phyloP scores from a whole-genome alignment of 2,329 filamentous ascomycete genomes.

The Fusarium sp. region DNA sequence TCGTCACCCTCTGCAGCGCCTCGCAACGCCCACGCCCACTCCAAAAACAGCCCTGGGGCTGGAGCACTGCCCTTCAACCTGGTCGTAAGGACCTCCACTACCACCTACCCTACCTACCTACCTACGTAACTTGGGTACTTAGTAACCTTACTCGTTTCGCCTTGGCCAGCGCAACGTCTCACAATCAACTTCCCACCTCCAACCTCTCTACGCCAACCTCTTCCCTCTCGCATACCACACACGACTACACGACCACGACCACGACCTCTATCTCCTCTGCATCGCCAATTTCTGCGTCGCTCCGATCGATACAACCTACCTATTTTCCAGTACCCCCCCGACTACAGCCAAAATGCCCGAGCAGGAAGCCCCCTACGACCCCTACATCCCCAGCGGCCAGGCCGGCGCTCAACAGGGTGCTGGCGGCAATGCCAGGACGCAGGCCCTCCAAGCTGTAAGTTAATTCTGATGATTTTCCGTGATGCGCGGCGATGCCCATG shows the following conservation, averaged over 20 bases:
- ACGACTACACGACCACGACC: slow-evolving; percentile 28
- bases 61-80: slow-evolving; percentile 29
- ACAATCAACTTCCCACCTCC: slow-evolving; percentile 44
- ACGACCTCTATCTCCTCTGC: slow-evolving; percentile 4
- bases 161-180: slow-evolving; percentile 46
- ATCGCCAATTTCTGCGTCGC: slow-evolving; percentile 21
- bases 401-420: slow-evolving; percentile 56
- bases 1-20: slow-evolving; percentile 21
- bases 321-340: slow-evolving; percentile 12
- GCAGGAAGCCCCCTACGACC: slow-evolving; percentile 80
- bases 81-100: slow-evolving; percentile 12
- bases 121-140: slow-evolving; percentile 2
- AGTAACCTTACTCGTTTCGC: slow-evolving; percentile 43
- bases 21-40: slow-evolving; percentile 13
- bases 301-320: slow-evolving; percentile 33
- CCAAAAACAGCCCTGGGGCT: slow-evolving; percentile 15
- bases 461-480: slow-evolving; percentile 21
- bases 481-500: slow-evolving; percentile 29
- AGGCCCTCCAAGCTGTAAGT: slow-evolving; percentile 87
- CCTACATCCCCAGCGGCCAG: slow-evolving; percentile 84
- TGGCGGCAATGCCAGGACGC: slow-evolving; percentile 64
- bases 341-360: slow-evolving; percentile 60
- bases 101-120: background rate
- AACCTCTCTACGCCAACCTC: slow-evolving; percentile 43
- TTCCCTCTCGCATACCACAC: slow-evolving; percentile 36